phyloP scores from a whole-genome alignment of 2,329 filamentous ascomycete genomes.

The Xylaria sp. region DNA sequence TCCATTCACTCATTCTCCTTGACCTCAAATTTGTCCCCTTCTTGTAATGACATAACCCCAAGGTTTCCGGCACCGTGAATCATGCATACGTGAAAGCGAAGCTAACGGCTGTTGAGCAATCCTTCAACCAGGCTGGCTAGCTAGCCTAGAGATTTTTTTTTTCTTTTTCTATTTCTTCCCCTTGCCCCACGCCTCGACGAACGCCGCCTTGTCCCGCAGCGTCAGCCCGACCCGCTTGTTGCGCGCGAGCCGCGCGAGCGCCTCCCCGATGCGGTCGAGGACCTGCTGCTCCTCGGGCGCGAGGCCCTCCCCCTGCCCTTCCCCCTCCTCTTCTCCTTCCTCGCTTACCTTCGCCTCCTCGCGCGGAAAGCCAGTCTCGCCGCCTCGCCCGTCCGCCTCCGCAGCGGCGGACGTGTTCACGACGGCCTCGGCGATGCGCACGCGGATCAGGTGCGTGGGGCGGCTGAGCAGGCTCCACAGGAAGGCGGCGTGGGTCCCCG shows the following conservation, averaged over 20 bases:
- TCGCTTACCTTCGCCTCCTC: slow-evolving; percentile 17
- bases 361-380: slow-evolving; percentile 1
- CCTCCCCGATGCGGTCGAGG: slow-evolving; percentile 79
- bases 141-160: too few species aligned
- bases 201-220: slow-evolving; percentile 78
- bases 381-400: slow-evolving; percentile 30
- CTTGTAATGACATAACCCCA: not conserved
- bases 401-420: slow-evolving; percentile 50
- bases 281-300: slow-evolving; percentile 66
- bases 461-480: slow-evolving; percentile 84
- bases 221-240: slow-evolving; percentile 89
- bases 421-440: slow-evolving; percentile 82
- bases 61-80: not conserved
- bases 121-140: not conserved
- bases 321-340: slow-evolving; percentile 32
- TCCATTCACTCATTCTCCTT: not conserved
- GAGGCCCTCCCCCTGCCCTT: slow-evolving; percentile 36
- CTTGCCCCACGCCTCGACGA: slow-evolving; percentile 68
- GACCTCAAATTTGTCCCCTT: too few species aligned
- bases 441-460: slow-evolving; percentile 86
- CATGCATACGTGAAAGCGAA: not conserved
- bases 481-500: slow-evolving; percentile 71
- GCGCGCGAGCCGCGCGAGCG: slow-evolving; percentile 81
- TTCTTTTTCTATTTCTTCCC: slow-evolving; percentile 42
- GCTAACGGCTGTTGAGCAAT: too few species aligned